phyloP scores from a whole-genome alignment of 176 grass and related monocot species.

The Phyllostachys edulis region DNA sequence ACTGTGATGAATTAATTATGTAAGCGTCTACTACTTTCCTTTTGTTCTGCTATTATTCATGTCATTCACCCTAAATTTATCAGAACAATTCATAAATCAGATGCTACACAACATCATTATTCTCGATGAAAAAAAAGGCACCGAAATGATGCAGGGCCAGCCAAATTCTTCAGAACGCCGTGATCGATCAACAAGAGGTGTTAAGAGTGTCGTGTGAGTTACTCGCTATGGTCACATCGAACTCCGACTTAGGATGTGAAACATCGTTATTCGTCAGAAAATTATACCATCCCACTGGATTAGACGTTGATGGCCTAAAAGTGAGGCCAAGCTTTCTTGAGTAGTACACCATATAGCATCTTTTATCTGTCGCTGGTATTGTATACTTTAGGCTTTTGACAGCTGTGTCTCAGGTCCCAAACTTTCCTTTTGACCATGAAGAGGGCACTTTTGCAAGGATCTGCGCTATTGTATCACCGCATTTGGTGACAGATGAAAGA shows the following conservation, averaged over 20 bases:
- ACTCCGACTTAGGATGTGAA: background rate
- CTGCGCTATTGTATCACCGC: background rate
- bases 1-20: background rate
- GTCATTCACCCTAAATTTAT: background rate
- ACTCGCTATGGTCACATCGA: constrained; percentile 27
- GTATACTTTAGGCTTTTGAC: constrained; percentile 28
- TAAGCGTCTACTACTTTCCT: background rate
- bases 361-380: constrained; percentile 23
- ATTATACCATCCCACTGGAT: background rate
- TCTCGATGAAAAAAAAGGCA: background rate
- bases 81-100: background rate
- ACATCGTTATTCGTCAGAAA: constrained; percentile 23
- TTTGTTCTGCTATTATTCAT: background rate
- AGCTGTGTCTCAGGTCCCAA: constrained; percentile 29
- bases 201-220: constrained; percentile 15
- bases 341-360: constrained; percentile 24
- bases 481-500: constrained; percentile 28
- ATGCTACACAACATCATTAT: constrained; percentile 9
- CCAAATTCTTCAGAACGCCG: background rate
- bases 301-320: constrained; percentile 29
- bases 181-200: background rate
- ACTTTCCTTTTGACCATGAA: constrained; percentile 14
- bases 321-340: background rate
- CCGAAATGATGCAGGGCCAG: background rate
- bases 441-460: constrained; percentile 20